Percentiles rank a stretch among this genome's conserved stretches.
Conservation (phyloP, 192 early-diverging fungal genomes). For the Mortierella claussenii region DNA sequence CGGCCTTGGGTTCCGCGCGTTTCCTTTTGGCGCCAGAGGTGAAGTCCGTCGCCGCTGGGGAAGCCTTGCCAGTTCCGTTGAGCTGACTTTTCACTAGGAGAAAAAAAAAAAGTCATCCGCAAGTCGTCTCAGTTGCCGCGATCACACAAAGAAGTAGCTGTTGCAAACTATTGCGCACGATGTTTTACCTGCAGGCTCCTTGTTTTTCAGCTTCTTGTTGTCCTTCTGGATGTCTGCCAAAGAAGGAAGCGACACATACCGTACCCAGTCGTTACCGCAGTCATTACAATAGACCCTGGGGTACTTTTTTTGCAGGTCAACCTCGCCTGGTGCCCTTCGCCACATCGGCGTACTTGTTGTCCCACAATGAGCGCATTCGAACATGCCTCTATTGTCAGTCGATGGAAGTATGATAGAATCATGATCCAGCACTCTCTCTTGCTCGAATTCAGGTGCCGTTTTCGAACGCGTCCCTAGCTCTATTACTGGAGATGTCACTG, state of each 20-base stretch:
- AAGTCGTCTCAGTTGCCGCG: not conserved
- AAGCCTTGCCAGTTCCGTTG: slow-evolving; percentile 6
- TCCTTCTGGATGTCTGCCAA: slow-evolving; percentile 42
- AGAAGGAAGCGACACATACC: slow-evolving; percentile 58
- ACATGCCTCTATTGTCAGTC: slow-evolving; percentile 23
- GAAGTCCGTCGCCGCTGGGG: slow-evolving; percentile 5
- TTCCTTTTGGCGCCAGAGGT: slow-evolving; percentile 30
- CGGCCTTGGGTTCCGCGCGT: slow-evolving; percentile 12
- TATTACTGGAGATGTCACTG: slow-evolving; percentile 26
- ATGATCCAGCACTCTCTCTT: slow-evolving; percentile 20
- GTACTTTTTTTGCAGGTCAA: slow-evolving; percentile 50
- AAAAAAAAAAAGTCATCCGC: not conserved
- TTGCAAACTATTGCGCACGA: no score
- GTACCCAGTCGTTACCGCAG: slow-evolving; percentile 68
- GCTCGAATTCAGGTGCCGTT: slow-evolving; percentile 45
- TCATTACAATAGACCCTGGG: slow-evolving; percentile 59
- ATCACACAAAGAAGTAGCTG: no score
- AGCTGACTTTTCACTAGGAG: slow-evolving; percentile 14
- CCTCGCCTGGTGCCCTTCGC: slow-evolving; percentile 56
- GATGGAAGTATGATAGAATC: slow-evolving; percentile 48
- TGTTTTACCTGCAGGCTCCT: slow-evolving; percentile 8
- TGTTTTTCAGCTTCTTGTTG: slow-evolving; percentile 20
- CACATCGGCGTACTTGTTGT: slow-evolving; percentile 43
- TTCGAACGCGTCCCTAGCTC: slow-evolving; percentile 27
- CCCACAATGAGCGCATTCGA: slow-evolving; percentile 57